Evolutionary conservation across 441 rosid species (phyloP).

Genomic region (Mallotus repandus): DNA sequence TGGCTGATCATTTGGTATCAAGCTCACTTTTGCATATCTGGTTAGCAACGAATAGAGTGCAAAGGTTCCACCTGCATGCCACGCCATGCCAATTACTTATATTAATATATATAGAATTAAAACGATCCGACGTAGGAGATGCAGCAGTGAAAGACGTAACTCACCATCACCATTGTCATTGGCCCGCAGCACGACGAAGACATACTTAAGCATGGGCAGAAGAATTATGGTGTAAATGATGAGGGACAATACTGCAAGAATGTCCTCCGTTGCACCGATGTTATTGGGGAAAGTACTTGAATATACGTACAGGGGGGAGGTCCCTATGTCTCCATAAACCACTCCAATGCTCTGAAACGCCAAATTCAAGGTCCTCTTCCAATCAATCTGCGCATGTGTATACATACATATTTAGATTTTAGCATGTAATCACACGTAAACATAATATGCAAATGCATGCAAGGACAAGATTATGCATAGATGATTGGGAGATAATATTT

Average conservation of each 20-base stretch:
- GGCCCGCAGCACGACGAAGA: slow-evolving; percentile 63
- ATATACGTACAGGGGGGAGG: slow-evolving; percentile 75
- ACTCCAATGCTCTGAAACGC: slow-evolving; percentile 75
- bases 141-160: not conserved
- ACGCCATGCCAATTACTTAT: too few relatives aligned
- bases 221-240: slow-evolving; percentile 61
- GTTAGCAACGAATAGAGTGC: slow-evolving; percentile 71
- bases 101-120: too few relatives aligned
- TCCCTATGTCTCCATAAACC: slow-evolving; percentile 75
- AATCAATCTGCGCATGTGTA: slow-evolving; percentile 31
- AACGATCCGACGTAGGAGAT: too few relatives aligned
- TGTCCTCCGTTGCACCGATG: slow-evolving; percentile 40
- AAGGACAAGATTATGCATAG: not conserved
- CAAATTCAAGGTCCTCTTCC: slow-evolving; percentile 54
- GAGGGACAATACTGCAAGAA: slow-evolving; percentile 62
- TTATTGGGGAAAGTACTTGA: slow-evolving; percentile 55
- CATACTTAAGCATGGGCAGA: slow-evolving; percentile 58
- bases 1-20: slow-evolving; percentile 68
- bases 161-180: slow-evolving; percentile 86
- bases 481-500: too few relatives aligned
- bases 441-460: too few relatives aligned
- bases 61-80: slow-evolving; percentile 64
- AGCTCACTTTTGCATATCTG: slow-evolving; percentile 49
- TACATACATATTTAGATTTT: too few relatives aligned
- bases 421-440: too few relatives aligned